Evolutionary conservation across 371 early-diverging fungal species (phyloP), one percentile per base, ranked within the genome.

Genomic region (Rhizopus arrhizus): DNA sequence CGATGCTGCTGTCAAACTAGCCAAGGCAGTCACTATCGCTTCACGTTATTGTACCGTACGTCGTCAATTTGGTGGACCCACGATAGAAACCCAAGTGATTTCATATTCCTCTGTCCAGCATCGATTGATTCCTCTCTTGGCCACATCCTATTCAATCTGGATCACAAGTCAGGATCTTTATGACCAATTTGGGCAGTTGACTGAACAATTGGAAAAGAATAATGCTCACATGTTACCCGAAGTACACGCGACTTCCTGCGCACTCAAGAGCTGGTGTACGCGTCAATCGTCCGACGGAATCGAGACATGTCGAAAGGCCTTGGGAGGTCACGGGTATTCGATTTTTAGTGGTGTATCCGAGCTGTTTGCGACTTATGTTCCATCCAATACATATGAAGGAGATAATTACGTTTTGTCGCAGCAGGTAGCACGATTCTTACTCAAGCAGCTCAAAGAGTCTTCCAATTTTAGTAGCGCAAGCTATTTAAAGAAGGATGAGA

Each of bases 251-350:
- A 86, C 86, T 41, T 85, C 87, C 8, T 91, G 91, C 11, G 90
- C 89, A 0, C 77, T 94, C 62, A 94, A 94, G 75, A 80, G 83
- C 8, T 86, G 88, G 76, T 75, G 86, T 34, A 80, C 93, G 0
- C 89, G 89, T 36, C 77, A 86, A 28, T 78, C 84, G 5, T 68
- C 87, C 0, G 85, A 87, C 7, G 91, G 89, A 45, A 75, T 91
- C 15, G 95, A 94, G 58, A 86, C 86, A 15, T 87, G 89, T 61
- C 82, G 93, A 7, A 87, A 90, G 31, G 78, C 89, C 5, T 87
- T 90, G 81, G 95, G 95, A 10, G 95, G 95, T 6, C 93, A 93
- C 41, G 93, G 93, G 0, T 94, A 80, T 66, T 85, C 89, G 13
- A 65, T 77, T 38, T 89, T 86, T 75, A 88, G 88, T 34, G 91